Conservation (phyloP, 2,329 filamentous ascomycete species). For the Lachnellula suecica region DNA sequence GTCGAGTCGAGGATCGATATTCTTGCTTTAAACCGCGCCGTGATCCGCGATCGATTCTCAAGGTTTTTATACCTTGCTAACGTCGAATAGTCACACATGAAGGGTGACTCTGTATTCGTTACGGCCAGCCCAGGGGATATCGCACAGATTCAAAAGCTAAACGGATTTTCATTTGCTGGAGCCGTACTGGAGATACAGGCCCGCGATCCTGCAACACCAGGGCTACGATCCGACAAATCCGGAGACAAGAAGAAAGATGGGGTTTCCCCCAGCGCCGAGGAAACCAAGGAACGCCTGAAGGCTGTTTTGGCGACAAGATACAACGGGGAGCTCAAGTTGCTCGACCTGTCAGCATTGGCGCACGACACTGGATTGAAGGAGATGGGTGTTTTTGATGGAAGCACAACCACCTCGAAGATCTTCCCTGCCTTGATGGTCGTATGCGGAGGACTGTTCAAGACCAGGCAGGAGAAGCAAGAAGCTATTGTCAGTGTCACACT, state of each 20-base stretch:
- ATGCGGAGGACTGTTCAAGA: conserved; percentile 75
- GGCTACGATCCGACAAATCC: conserved; percentile 26
- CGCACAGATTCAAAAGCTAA: conserved; percentile 64
- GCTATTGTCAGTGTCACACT: conserved; percentile 81
- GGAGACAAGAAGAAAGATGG: conserved; percentile 36
- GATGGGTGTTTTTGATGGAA: conserved; percentile 70
- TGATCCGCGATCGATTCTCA: conserved; percentile 35
- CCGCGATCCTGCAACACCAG: conserved; percentile 26
- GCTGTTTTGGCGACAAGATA: conserved; percentile 75
- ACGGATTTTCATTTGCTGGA: conserved; percentile 69
- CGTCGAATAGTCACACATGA: conserved; percentile 65
- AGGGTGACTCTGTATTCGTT: conserved; percentile 69
- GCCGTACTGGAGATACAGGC: conserved; percentile 55
- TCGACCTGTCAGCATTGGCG: conserved; percentile 78
- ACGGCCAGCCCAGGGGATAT: conserved; percentile 64
- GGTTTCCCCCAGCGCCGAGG: conserved; percentile 52
- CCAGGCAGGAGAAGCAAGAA: conserved; percentile 68
- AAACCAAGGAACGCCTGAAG: conserved; percentile 68
- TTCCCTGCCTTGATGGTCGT: conserved; percentile 91
- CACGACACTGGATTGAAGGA: conserved; percentile 69
- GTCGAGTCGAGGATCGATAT: conserved; percentile 28
- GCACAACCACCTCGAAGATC: conserved; percentile 65
- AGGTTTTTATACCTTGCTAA: conserved; percentile 56
- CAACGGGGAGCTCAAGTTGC: conserved; percentile 66
- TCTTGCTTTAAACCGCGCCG: conserved; percentile 23